Evolutionary conservation across 2,329 filamentous ascomycete genomes (phyloP).

Genomic region (Emergomyces africanus): DNA sequence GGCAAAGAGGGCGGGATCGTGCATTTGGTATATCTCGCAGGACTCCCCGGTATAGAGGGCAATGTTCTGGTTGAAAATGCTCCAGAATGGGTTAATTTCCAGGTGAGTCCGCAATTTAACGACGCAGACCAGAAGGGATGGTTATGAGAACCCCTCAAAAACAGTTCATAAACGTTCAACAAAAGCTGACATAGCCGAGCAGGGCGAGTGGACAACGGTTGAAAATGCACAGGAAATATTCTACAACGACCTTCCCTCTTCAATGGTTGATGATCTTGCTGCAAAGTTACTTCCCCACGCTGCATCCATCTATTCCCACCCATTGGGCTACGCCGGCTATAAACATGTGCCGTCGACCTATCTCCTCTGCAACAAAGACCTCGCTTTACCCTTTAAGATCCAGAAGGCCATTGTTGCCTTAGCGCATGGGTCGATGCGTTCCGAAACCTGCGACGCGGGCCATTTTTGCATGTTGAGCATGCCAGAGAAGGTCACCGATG

Average conservation of each 20-base stretch:
- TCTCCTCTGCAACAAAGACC: constrained; percentile 26
- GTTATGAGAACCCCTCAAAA: neutral
- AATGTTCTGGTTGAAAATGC: neutral
- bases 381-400: constrained; percentile 16
- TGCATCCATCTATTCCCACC: constrained; percentile 16
- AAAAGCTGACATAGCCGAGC: neutral
- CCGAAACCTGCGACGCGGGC: constrained; percentile 21
- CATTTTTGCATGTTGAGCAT: constrained; percentile 33
- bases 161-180: neutral
- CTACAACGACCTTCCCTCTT: constrained; percentile 19
- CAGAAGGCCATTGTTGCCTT: constrained; percentile 23
- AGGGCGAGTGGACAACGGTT: neutral
- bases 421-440: constrained; percentile 17
- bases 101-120: neutral
- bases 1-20: constrained; percentile 23
- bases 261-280: constrained; percentile 15
- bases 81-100: neutral
- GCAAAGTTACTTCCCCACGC: constrained; percentile 15
- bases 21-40: constrained; percentile 15
- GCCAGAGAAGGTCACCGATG: constrained; percentile 17
- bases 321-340: constrained; percentile 21
- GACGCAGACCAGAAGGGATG: neutral
- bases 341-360: constrained; percentile 23
- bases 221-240: constrained; percentile 6
- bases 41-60: neutral